phyloP scores from a whole-genome alignment of 495 filamentous ascomycete genomes.

The Trypethelium eluteriae region DNA sequence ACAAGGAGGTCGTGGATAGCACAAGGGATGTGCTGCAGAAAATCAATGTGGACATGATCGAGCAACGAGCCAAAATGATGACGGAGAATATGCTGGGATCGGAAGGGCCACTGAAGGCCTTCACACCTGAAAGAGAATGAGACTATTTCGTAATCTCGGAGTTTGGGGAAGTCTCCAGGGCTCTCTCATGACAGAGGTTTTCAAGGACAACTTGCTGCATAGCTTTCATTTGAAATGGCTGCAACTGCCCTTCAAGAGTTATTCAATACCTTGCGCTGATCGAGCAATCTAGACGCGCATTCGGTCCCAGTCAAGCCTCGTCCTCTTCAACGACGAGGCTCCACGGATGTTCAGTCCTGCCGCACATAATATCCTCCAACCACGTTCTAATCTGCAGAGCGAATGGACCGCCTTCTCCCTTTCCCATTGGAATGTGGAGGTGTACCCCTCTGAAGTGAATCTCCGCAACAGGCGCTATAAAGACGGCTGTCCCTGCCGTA shows the following conservation, averaged over 20 bases:
- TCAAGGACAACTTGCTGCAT: too few relatives aligned
- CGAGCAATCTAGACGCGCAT: background rate
- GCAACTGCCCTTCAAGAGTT: too few relatives aligned
- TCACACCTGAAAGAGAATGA: background rate
- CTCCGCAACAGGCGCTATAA: constrained; percentile 64
- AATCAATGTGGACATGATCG: constrained; percentile 45
- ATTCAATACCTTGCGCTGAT: background rate
- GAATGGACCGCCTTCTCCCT: constrained; percentile 53
- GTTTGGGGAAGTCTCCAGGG: background rate
- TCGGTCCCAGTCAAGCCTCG: constrained; percentile 12
- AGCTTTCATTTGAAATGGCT: too few relatives aligned
- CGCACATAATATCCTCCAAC: constrained; percentile 81
- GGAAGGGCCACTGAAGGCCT: constrained; percentile 1
- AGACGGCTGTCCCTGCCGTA: constrained; percentile 82
- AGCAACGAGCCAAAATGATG: constrained; percentile 50
- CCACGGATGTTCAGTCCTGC: constrained; percentile 67
- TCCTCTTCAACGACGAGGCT: constrained; percentile 60
- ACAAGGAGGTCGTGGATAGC: constrained; percentile 49
- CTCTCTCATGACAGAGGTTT: too few relatives aligned
- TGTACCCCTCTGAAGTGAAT: constrained; percentile 68
- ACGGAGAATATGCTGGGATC: constrained; percentile 29
- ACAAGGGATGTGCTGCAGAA: constrained; percentile 44
- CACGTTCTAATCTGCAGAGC: constrained; percentile 65
- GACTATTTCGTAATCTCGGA: background rate
- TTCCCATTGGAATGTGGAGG: constrained; percentile 55